phyloP scores from a whole-genome alignment of 2,329 filamentous ascomycete species.

The Ceratocystiopsis sp. region DNA sequence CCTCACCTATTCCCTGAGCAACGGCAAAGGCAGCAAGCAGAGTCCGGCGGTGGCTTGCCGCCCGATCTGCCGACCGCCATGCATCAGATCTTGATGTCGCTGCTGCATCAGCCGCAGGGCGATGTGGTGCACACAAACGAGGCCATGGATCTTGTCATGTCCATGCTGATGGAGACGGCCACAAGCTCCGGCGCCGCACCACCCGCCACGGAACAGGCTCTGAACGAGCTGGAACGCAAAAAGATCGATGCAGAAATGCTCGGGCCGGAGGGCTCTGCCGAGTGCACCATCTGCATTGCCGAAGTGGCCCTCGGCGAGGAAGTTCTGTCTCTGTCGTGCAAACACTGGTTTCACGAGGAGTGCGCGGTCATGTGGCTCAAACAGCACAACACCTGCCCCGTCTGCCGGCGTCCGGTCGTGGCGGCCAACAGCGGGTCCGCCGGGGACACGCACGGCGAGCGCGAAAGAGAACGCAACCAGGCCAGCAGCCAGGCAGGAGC shows the following conservation, averaged over 20 bases:
- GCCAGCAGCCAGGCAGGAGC: not conserved
- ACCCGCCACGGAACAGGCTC: slow-evolving; percentile 60
- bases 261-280: slow-evolving; percentile 46
- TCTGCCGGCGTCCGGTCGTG: slow-evolving; percentile 48
- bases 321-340: slow-evolving; percentile 67
- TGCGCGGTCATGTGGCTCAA: slow-evolving; percentile 73
- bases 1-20: slow-evolving; percentile 12
- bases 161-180: slow-evolving; percentile 73
- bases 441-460: no score
- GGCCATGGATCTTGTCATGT: slow-evolving; percentile 75
- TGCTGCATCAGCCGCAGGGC: slow-evolving; percentile 35
- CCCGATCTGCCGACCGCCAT: slow-evolving; percentile 23
- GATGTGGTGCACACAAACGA: slow-evolving; percentile 87
- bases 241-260: slow-evolving; percentile 55
- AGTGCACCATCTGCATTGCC: slow-evolving; percentile 94
- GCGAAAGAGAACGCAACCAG: not conserved
- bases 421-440: slow-evolving; percentile 7
- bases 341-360: slow-evolving; percentile 80
- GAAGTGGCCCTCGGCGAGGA: slow-evolving; percentile 55
- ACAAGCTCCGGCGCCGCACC: slow-evolving; percentile 61
- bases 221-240: slow-evolving; percentile 55
- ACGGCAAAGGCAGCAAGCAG: slow-evolving; percentile 7
- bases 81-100: slow-evolving; percentile 32
- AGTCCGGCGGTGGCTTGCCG: not conserved
- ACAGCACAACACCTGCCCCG: slow-evolving; percentile 86